These are phyloP conservation scores for Xylariaceae sp. DNA, from an alignment of 2,329 filamentous ascomycete species.

Conservation along the genomic window DNA sequence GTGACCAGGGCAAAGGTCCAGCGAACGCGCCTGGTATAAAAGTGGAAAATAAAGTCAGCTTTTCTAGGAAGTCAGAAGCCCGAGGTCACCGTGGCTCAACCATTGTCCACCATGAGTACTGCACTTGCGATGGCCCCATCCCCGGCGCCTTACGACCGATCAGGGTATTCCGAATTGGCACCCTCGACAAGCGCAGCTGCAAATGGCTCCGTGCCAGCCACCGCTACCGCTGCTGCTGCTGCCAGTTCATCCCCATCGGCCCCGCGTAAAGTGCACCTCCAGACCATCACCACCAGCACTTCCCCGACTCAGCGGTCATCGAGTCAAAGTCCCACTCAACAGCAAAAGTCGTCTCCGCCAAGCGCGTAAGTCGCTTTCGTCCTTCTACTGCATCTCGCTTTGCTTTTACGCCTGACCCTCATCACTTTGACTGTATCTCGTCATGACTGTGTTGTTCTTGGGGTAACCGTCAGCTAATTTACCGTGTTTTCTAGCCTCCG, in stretches of 20 bases:
- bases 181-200: constrained; percentile 36
- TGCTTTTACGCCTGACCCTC: constrained; percentile 16
- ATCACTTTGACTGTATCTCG: neutral
- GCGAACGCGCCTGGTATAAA: constrained; percentile 11
- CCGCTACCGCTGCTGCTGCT: neutral
- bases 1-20: constrained; percentile 20
- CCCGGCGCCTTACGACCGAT: constrained; percentile 60
- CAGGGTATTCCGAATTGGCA: constrained; percentile 49
- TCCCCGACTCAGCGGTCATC: constrained; percentile 42
- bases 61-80: neutral
- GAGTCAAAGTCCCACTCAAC: constrained; percentile 47
- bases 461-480: constrained; percentile 17
- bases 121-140: constrained; percentile 65
- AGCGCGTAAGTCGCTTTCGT: constrained; percentile 48
- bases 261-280: constrained; percentile 37
- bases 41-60: constrained; percentile 3
- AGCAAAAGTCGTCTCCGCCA: constrained; percentile 50
- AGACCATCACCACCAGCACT: constrained; percentile 21
- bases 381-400: constrained; percentile 7
- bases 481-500: constrained; percentile 35
- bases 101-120: constrained; percentile 53
- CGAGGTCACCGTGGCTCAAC: constrained; percentile 15
- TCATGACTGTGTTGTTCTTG: neutral
- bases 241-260: constrained; percentile 39
- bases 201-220: constrained; percentile 25